Percentiles rank a stretch among this genome's conserved stretches.
Evolutionary conservation across 495 filamentous ascomycete species (phyloP).

Genomic region (Aspergillus nidulans): DNA sequence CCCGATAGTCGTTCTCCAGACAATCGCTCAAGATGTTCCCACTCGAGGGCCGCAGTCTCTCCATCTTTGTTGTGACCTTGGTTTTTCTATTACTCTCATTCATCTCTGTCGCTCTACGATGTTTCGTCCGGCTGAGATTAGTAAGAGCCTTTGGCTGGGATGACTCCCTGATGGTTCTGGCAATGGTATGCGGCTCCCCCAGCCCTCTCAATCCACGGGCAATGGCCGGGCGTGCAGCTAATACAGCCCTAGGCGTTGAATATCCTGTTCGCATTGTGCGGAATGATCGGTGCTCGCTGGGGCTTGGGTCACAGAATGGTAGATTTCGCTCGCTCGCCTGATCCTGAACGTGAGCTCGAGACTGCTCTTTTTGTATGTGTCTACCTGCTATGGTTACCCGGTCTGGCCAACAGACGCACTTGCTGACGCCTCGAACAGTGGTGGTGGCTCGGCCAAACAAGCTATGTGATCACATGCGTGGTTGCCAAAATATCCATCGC

Average conservation of each 20-base stretch:
- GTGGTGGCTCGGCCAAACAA: conserved; percentile 40
- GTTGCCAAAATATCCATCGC: conserved; percentile 39
- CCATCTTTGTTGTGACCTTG: conserved; percentile 38
- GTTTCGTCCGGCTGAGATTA: conserved; percentile 36
- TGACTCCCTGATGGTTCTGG: conserved; percentile 39
- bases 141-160: conserved; percentile 44
- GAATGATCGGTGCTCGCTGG: conserved; percentile 34
- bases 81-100: conserved; percentile 37
- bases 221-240: background rate
- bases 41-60: conserved; percentile 33
- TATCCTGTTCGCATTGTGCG: conserved; percentile 36
- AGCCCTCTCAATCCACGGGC: background rate
- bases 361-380: conserved; percentile 43
- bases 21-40: conserved; percentile 26
- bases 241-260: conserved; percentile 21
- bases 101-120: conserved; percentile 36
- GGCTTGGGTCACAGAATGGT: conserved; percentile 30
- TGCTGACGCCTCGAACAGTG: conserved; percentile 23
- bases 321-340: background rate
- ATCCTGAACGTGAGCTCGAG: conserved; percentile 6
- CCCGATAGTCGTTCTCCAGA: background rate
- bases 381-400: background rate
- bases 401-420: background rate
- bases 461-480: conserved; percentile 31
- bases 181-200: conserved; percentile 30